These are phyloP conservation scores for Ceratocystiopsis brevicomis DNA, from an alignment of 2,329 filamentous ascomycete species.

Conservation along the genomic window DNA sequence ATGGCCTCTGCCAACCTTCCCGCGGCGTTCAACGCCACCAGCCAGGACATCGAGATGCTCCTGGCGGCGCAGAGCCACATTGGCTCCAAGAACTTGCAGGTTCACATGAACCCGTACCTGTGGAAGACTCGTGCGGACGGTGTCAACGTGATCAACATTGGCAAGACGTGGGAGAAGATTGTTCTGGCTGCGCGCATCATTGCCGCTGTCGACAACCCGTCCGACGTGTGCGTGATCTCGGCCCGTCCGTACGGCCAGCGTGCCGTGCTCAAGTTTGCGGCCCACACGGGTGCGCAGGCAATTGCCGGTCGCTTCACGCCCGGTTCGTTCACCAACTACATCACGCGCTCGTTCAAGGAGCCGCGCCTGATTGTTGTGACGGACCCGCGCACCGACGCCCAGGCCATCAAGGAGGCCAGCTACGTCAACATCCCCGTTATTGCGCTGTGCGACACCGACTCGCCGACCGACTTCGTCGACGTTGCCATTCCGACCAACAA, in stretches of 20 bases:
- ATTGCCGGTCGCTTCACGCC: conserved; percentile 99
- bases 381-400: conserved; percentile 97
- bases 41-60: conserved; percentile 98
- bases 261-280: conserved; percentile 98
- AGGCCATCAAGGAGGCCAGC: conserved; percentile 99
- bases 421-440: conserved; percentile 99
- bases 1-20: conserved; percentile 95
- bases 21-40: conserved; percentile 88
- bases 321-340: conserved; percentile 99
- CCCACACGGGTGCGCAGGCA: conserved; percentile 92
- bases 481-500: conserved; percentile 99
- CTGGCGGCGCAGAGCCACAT: conserved; percentile 92
- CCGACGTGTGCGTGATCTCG: conserved; percentile 98
- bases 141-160: conserved; percentile 98
- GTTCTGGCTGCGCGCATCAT: conserved; percentile 97
- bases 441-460: conserved; percentile 97
- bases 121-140: conserved; percentile 99
- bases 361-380: conserved; percentile 98
- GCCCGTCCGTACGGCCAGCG: conserved; percentile 99
- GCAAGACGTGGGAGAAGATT: conserved; percentile 99
- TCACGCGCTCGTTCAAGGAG: conserved; percentile 99
- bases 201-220: conserved; percentile 96
- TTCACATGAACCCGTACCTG: conserved; percentile 83
- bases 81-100: conserved; percentile 97
- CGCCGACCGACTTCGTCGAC: conserved; percentile 97